Base-by-base conservation (phyloP, 805 yeast species). In the Metschnikowia cubensis region DNA sequence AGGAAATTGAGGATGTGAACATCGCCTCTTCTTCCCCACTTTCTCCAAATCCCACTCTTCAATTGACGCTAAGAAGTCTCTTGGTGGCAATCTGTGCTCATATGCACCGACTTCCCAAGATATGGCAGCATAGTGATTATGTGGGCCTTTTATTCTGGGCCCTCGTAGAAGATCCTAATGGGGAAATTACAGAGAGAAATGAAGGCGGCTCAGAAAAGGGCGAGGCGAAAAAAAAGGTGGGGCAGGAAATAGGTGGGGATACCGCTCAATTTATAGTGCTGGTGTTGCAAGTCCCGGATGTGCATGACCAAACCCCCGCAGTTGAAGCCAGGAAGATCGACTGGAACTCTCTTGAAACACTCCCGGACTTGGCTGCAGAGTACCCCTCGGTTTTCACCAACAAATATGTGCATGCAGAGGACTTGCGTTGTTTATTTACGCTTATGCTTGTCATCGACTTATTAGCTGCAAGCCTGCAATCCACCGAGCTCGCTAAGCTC, bases 61-160 rank as follows among this genome's bases (percentile, higher is more conserved):
- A n/a, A 13, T 20, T 42, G 17, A 20, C 37, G 2, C 7, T 33
- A 14, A 33, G 18, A 20, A 8, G 37, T n/a, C 51, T 71, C 29
- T 42, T 69, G 4, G 51, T 64, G 1, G 56, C 69, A 3, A 36
- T 59, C 4, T 43, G 75, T 0, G 65, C 84, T 5, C 73, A 75
- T 53, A 63, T 66, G 13, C 79, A 79, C 2, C 66, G 80, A 39
- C 73, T 70, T 47, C 56, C 59, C 49, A 63, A 66, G 36, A 40
- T 74, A 20, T 53, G 80, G 43, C 52, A 63, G 2, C 64, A 69
- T 31, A 67, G 67, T 45, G 77, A 80, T 49, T 69, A 74, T 45
- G 25, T 66, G 29, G 72, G 73, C 57, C 58, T 84, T 33, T 39
- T 84, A 2, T 83, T 78, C 55, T 61, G 81, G 6, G 71, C 85